phyloP scores from a whole-genome alignment of 371 early-diverging fungal genomes.

The Fennellomyces sp. region DNA sequence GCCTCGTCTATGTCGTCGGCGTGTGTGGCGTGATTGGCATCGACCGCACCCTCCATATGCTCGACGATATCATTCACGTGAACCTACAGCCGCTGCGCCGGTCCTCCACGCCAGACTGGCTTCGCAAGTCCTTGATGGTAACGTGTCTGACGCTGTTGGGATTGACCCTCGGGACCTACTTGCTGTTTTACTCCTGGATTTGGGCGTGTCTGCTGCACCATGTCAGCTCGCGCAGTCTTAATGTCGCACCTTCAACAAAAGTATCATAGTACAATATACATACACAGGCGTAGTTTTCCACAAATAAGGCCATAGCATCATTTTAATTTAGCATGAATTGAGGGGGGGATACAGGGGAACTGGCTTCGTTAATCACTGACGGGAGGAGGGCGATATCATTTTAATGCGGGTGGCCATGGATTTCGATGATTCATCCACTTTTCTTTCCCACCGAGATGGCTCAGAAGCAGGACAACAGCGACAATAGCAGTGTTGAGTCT shows the following conservation, averaged over 20 bases:
- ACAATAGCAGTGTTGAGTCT: constrained; percentile 1
- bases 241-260: constrained; percentile 8
- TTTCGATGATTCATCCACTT: not conserved
- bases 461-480: not conserved
- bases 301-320: not conserved
- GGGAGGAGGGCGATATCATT: too few relatives aligned
- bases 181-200: constrained; percentile 47
- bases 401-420: too few relatives aligned
- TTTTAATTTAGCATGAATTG: not conserved
- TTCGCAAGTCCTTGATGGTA: constrained; percentile 6
- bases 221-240: constrained; percentile 23
- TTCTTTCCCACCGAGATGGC: too few relatives aligned
- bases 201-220: constrained; percentile 42
- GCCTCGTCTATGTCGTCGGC: constrained; percentile 40
- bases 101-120: constrained; percentile 6
- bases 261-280: constrained; percentile 1
- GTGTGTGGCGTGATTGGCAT: constrained; percentile 36
- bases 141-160: constrained; percentile 24
- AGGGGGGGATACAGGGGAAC: not conserved
- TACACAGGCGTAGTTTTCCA: not conserved
- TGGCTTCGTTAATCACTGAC: too few relatives aligned
- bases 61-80: constrained; percentile 29
- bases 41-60: constrained; percentile 31
- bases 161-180: constrained; percentile 32
- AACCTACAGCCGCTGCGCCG: constrained; percentile 16